Evolutionary conservation across 345 rosid genomes (phyloP), one percentile per base, ranked within the genome.

Genomic region (Ceriops decandra): DNA sequence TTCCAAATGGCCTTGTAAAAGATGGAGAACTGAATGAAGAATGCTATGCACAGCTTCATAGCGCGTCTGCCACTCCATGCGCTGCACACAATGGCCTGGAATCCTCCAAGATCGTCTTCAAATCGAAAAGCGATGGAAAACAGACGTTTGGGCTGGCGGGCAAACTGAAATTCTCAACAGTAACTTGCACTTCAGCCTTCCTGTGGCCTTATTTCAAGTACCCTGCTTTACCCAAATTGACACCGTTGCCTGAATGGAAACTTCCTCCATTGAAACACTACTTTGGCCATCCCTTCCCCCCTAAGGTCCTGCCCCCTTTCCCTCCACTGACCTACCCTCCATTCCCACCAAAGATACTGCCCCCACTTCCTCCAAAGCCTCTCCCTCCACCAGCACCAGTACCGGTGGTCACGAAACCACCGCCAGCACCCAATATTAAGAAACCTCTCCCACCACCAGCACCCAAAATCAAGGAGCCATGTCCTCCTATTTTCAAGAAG

Each of bases 1-100:
- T 86, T 72, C 90, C 89, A 8, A 60, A 32, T 31, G 86, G 84
- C 27, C 58, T 88, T 56, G 79, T 85, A 9, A 66, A 83, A 65
- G 81, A 86, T 57, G 97, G 85, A 5, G 72, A 81, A 28, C 57
- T 93, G 35, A 84, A 78, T 75, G 87, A 88, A 70, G 87, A 87
- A 53, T 93, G 98, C 80, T 89, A 90, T 33, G 98, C 97, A 13
- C 96, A 86, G 73, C 92, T 93, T 73, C 90, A 86, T 67, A 85
- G 92, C 64, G 87, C 84, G 17, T 77, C 86, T 0, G 80, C 79
- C 8, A 31, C 73, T 1, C 88, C 93, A 26, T 93, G 98, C 61
- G 90, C 96, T 1, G 76, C 84, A 31, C 78, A 80, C n/a, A 73
- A 73, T 24, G 88, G 87, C 53, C 17, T 88, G 0, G 82, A 88